Base-by-base conservation (phyloP, 192 early-diverging fungal species). In the Lunasporangiospora selenospora region DNA sequence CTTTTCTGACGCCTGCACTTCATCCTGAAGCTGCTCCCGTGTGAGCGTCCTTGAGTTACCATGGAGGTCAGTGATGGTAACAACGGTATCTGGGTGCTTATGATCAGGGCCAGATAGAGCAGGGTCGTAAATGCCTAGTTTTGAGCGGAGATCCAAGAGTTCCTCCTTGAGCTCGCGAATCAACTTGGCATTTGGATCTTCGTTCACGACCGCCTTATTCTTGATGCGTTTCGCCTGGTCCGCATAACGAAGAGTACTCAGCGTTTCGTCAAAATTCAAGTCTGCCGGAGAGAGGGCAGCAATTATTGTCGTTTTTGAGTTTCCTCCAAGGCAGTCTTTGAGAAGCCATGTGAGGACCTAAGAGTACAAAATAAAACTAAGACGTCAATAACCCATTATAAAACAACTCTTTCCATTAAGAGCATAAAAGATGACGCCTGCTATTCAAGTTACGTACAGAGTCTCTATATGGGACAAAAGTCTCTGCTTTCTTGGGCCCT, bases 201-300 rank as follows among this genome's bases (percentile, higher is more conserved):
- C 94, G 65, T 97, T 97, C 34, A 97, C 90, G 0, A 92, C 83
- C 1, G 94, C 93, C 73, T 89, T 89, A 59, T 94, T 97, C 67
- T 95, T 88, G 71, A 97, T 94, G 43, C 81, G 83, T 75, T 95
- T 96, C 29, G 94, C 95, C 31, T 94, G 87, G 62, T 96, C 92
- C 11, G 92, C 93, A 63, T 95, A 97, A 21, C 95, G 83, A 30
- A 97, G 76, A 2, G 95, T 97, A 57, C 86, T 91, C 3, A 94
- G 80, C 11, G 92, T 88, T 77, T 94, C 92, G 56, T 85, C 81
- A 58, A 85, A 90, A 18, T 73, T 73, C 18, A 73, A 47, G 43
- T 84, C 86, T 0, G 91, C 86, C 0, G 92, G 91, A 37, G 92
- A 92, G 15, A 94, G 80, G 0, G 90, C 86, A 7, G 90, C 90